Evolutionary conservation across 345 rosid species (phyloP), one percentile per base, ranked within the genome.

Genomic region (Syzygium aqueum): DNA sequence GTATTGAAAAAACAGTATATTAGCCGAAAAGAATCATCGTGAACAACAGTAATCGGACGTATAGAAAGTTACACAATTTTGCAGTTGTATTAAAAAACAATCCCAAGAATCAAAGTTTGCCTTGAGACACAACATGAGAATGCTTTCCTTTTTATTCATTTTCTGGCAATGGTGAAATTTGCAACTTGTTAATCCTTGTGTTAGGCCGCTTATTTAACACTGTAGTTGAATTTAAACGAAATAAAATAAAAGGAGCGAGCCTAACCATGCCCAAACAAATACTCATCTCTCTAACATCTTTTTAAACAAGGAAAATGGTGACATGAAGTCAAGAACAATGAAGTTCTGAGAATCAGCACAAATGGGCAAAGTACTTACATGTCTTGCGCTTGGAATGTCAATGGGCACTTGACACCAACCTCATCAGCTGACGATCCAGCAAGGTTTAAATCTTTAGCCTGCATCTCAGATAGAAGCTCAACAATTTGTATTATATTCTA

Each of bases 361-460:
- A 67, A 27, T 46, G 59, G 51, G 56, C 84, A 87, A 59, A 67
- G 87, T 87, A 87, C 96, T 91, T 90, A 95, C 99, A 96, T 96
- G 86, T 94, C 91, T 86, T 88, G 89, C 86, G 95, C 94, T 91
- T 92, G 92, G 84, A 91, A 89, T 88, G 94, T 92, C 87, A 95
- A 37, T 84, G 96, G 93, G 87, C 91, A 91, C 87, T 87, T 91
- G 53, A 91, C 89, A 86, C 90, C 95, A 85, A 90, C 92, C 86
- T 92, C 95, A 89, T 95, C 89, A 6, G 97, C 97, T 33, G 98
- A 93, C 52, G 89, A 92, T 86, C 91, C 93, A 50, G 97, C 97
- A 10, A 96, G 95, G 92, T 90, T 89, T 87, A 96, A 87, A 92
- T 96, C 99, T 90, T 97, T 97, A 51, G 95, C 97, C 99, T 97